A percentile compares a stretch with the other conserved stretches of the same genome.
Conservation (phyloP, 805 yeast species). For the Starmerella stigmatis region DNA sequence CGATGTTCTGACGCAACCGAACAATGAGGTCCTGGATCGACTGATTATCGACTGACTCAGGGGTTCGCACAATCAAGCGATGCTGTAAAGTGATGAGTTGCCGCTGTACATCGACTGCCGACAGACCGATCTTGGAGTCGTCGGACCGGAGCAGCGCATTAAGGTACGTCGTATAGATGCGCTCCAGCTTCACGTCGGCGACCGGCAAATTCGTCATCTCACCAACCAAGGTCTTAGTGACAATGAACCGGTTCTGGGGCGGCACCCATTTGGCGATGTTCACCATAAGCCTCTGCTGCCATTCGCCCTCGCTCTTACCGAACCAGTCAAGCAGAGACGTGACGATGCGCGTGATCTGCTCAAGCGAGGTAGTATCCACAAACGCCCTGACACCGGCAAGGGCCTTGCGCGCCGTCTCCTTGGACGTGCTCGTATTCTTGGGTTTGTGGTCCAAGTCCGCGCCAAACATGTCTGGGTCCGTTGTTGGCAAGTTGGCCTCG, state of each 20-base stretch:
- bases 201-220: slow-evolving; percentile 21
- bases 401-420: background rate
- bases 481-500: slow-evolving; percentile 19
- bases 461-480: slow-evolving; percentile 6
- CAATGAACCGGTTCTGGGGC: slow-evolving; percentile 61
- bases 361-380: slow-evolving; percentile 11
- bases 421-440: background rate
- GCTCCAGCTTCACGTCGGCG: slow-evolving; percentile 16
- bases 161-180: slow-evolving; percentile 17
- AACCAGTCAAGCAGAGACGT: slow-evolving; percentile 12
- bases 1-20: slow-evolving; percentile 37
- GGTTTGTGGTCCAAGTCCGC: background rate
- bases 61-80: slow-evolving; percentile 16
- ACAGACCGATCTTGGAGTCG: slow-evolving; percentile 76
- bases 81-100: slow-evolving; percentile 31
- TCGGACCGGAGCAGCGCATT: slow-evolving; percentile 28
- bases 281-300: slow-evolving; percentile 52
- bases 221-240: slow-evolving; percentile 41
- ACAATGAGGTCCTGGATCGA: slow-evolving; percentile 9
- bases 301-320: slow-evolving; percentile 25
- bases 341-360: slow-evolving; percentile 10
- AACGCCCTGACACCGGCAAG: slow-evolving; percentile 7
- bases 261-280: slow-evolving; percentile 68
- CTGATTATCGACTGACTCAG: slow-evolving; percentile 4
- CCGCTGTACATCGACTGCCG: slow-evolving; percentile 68